These are phyloP conservation scores for Skeletonema marinoi DNA, from an alignment of 108 stramenopile species.

Conservation along the genomic window DNA sequence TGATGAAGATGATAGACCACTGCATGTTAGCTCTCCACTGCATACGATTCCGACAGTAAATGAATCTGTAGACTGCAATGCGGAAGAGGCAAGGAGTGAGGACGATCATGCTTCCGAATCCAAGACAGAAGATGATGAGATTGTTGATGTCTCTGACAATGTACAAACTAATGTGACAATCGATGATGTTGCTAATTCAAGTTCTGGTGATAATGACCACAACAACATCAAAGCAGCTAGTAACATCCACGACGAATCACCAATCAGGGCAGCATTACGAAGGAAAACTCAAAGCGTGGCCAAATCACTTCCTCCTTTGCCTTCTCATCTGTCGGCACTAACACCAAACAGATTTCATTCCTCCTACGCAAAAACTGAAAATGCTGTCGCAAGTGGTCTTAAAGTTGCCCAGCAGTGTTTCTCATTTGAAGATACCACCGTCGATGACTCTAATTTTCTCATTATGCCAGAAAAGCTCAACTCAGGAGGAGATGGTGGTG, in stretches of 20 bases:
- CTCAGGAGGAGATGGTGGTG: not conserved
- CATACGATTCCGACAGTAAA: not conserved
- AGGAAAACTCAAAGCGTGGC: conserved; percentile 14
- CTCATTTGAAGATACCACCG: conserved; percentile 46
- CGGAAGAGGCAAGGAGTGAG: conserved; percentile 4
- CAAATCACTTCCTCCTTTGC: conserved; percentile 16
- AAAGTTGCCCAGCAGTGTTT: conserved; percentile 44
- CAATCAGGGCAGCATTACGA: conserved; percentile 38
- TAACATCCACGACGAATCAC: conserved; percentile 14
- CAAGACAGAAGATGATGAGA: not conserved
- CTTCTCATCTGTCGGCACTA: conserved; percentile 5
- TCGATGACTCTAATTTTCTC: conserved; percentile 30
- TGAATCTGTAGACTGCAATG: conserved; percentile 31
- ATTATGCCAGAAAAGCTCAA: conserved; percentile 6
- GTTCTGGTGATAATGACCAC: not conserved
- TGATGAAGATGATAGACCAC: not conserved
- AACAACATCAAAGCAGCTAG: conserved; percentile 2
- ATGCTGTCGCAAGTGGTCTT: conserved; percentile 14
- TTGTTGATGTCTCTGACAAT: not conserved
- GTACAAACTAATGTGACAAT: not conserved
- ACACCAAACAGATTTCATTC: conserved; percentile 15
- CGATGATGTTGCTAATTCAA: not conserved
- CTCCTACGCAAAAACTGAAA: conserved; percentile 11
- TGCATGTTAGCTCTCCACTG: not conserved
- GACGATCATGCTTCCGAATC: conserved; percentile 15